These are phyloP conservation scores for Saccharomycopsis javanensis DNA, from an alignment of 805 yeast genomes.

Conservation along the genomic window DNA sequence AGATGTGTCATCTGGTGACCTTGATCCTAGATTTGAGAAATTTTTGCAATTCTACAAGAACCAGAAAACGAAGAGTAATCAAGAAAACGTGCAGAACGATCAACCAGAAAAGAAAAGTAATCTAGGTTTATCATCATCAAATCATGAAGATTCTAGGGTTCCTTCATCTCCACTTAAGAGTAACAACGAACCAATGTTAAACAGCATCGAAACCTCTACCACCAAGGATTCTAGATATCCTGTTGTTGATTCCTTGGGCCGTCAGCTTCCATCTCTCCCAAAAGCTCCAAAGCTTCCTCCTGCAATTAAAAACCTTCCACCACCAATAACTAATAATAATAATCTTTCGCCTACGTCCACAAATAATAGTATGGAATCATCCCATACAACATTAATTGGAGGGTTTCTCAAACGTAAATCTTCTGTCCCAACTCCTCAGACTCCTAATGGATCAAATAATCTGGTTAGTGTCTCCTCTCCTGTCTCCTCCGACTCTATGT, in stretches of 20 bases:
- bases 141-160: background rate
- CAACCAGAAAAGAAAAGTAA: constrained; percentile 21
- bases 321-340: constrained; percentile 1
- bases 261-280: constrained; percentile 46
- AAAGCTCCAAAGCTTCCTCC: constrained; percentile 37
- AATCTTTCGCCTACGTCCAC: constrained; percentile 2
- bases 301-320: constrained; percentile 29
- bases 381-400: background rate
- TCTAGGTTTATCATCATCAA: background rate
- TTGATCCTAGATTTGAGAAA: constrained; percentile 39
- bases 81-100: too few species aligned
- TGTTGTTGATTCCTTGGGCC: constrained; percentile 31
- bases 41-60: constrained; percentile 33
- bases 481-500: background rate
- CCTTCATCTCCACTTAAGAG: background rate
- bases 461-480: background rate
- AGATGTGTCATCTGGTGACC: constrained; percentile 15
- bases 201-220: background rate
- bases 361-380: background rate
- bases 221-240: constrained; percentile 19
- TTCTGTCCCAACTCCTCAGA: background rate
- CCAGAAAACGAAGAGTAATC: background rate
- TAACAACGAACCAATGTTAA: background rate
- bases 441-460: background rate
- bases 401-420: background rate